Conservation (phyloP, 495 filamentous ascomycete species). For the Podospora didyma region DNA sequence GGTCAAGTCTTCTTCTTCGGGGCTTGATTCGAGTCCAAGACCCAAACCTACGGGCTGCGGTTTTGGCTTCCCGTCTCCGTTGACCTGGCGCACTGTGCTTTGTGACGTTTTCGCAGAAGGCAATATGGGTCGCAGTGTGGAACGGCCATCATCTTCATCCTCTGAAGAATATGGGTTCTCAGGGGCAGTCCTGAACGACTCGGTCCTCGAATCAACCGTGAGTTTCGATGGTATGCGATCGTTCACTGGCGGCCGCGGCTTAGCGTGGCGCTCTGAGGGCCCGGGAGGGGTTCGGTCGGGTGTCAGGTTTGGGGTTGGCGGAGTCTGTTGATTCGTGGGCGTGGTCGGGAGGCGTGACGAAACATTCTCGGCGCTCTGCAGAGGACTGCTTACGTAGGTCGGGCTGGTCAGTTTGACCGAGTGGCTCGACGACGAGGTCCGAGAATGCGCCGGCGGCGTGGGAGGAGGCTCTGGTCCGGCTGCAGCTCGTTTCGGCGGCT, state of each 20-base stretch:
- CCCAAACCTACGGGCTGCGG: constrained; percentile 44
- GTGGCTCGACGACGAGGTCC: constrained; percentile 44
- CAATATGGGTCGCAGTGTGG: constrained; percentile 45
- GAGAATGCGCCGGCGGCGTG: constrained; percentile 52
- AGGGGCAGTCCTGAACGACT: constrained; percentile 70
- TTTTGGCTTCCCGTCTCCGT: constrained; percentile 21
- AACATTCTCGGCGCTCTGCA: constrained; percentile 28
- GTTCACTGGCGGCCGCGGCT: constrained; percentile 33
- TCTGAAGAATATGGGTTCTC: constrained; percentile 61
- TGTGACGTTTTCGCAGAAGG: constrained; percentile 42
- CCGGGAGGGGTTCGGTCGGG: constrained; percentile 70
- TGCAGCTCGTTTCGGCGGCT: constrained; percentile 26
- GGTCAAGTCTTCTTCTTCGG: constrained; percentile 31
- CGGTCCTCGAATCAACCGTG: constrained; percentile 53
- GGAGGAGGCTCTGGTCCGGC: constrained; percentile 44
- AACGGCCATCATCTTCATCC: constrained; percentile 47
- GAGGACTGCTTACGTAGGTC: constrained; percentile 28
- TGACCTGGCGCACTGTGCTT: constrained; percentile 36
- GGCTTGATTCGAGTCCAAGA: constrained; percentile 41
- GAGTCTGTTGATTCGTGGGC: constrained; percentile 60
- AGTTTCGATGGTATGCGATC: constrained; percentile 45
- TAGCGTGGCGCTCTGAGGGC: constrained; percentile 27
- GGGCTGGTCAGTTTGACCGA: constrained; percentile 31
- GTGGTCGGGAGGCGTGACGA: constrained; percentile 42
- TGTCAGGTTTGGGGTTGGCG: constrained; percentile 67